Evolutionary conservation across 768 basidiomycete genomes (phyloP), one percentile per base, ranked within the genome.

Genomic region (Kwoniella europaea): DNA sequence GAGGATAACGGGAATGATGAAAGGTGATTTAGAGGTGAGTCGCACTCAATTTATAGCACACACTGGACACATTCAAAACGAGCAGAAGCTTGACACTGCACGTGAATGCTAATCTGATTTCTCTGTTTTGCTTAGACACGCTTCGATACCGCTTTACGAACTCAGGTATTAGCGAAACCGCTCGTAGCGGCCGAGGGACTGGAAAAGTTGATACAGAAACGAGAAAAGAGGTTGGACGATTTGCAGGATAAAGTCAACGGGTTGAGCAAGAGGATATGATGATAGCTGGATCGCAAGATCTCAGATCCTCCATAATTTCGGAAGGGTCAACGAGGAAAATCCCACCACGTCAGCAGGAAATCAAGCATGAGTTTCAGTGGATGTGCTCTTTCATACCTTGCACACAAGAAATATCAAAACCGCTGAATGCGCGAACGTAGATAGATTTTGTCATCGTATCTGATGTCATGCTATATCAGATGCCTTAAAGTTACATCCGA

Each of bases 11-110:
- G 53, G 46, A 24, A 76, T 81, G 71, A 60, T 82, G 41, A 65
- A 76, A 59, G 74, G 73, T 29, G 83, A 84, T 66, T 59, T 81
- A 10, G 65, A 79, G 71, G 82, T 79, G 46, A 60, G 75, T 71
- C 35, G 7, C 1, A 35, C 22, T 20, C 24, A 6, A 22, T 29
- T 27, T 65, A 35, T 16, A n/a, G 20, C 43, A 58, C 43, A 4
- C 4, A 35, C 12, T 68, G 44, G 35, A 10, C 3, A 20, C 20
- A 15, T 56, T 2, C 6, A 16, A 10, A 22, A 56, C 12, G 27
- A 41, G 12, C 10, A 10, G 9, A 59, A 7, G 10, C 16, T 18
- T 16, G 4, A 13, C 18, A 41, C 58, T 29, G 7, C 3, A 12
- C n/a, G 15, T 4, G 7, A 16, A 55, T 12, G 46, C 13, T 50